Evolutionary conservation across 108 stramenopile species (phyloP).

Genomic region (Mediolabrus comicus): DNA sequence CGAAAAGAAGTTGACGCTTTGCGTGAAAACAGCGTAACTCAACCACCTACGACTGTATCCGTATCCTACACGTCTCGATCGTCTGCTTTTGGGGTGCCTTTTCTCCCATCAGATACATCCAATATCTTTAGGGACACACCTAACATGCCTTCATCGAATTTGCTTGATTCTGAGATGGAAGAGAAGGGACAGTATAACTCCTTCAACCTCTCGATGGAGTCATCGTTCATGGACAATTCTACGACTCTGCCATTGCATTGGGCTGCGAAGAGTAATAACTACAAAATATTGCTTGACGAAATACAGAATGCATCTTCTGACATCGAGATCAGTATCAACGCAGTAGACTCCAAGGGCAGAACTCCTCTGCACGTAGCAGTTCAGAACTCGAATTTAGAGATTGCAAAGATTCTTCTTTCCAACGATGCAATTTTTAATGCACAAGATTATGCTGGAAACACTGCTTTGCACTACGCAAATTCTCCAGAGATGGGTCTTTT

Average conservation of each 20-base stretch:
- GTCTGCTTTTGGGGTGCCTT: slow-evolving; percentile 5
- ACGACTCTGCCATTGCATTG: slow-evolving; percentile 26
- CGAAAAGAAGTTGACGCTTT: slow-evolving; percentile 43
- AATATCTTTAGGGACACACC: slow-evolving; percentile 3
- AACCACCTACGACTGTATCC: slow-evolving; percentile 21
- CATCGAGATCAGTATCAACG: slow-evolving; percentile 33
- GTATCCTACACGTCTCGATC: neutral
- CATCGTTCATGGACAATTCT: slow-evolving; percentile 1
- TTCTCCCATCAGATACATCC: neutral
- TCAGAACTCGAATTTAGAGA: slow-evolving; percentile 36
- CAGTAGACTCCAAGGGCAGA: slow-evolving; percentile 34
- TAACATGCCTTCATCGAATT: slow-evolving; percentile 17
- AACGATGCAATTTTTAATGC: slow-evolving; percentile 64
- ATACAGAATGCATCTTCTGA: slow-evolving; percentile 16
- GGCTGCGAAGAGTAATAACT: slow-evolving; percentile 25
- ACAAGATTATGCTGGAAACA: slow-evolving; percentile 79
- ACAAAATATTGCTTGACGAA: slow-evolving; percentile 22
- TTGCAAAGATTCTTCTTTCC: slow-evolving; percentile 52
- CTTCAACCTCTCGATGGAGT: slow-evolving; percentile 11
- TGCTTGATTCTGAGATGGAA: slow-evolving; percentile 39
- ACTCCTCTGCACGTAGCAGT: slow-evolving; percentile 81
- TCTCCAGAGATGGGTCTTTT: slow-evolving; percentile 44
- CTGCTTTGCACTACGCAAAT: slow-evolving; percentile 70
- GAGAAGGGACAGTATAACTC: neutral
- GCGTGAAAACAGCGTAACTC: slow-evolving; percentile 28